Conservation (phyloP, 2,329 filamentous ascomycete genomes). For the Alternaria solani region DNA sequence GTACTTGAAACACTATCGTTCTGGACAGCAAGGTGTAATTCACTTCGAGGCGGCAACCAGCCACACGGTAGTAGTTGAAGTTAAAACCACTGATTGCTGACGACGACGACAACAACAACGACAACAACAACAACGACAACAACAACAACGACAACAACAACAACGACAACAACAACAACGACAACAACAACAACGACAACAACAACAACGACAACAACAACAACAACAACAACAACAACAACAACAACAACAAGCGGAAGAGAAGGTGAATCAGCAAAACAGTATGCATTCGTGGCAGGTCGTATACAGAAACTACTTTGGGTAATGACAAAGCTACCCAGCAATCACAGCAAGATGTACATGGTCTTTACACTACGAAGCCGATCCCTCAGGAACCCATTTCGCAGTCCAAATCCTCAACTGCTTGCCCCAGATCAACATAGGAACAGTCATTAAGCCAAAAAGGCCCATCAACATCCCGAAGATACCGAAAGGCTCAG, state of each 20-base stretch:
- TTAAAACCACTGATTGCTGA: background rate
- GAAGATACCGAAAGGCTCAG: conserved; percentile 63
- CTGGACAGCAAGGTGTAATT: background rate
- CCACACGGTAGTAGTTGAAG: background rate
- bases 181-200: too few species aligned
- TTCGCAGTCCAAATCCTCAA: conserved; percentile 52
- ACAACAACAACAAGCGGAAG: background rate
- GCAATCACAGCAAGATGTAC: background rate
- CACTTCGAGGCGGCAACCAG: background rate
- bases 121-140: too few species aligned
- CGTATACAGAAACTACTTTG: too few species aligned
- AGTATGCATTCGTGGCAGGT: too few species aligned
- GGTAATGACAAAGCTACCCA: background rate
- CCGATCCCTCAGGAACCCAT: conserved; percentile 37
- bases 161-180: too few species aligned
- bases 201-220: too few species aligned
- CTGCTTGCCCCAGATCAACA: conserved; percentile 53
- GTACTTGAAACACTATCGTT: background rate
- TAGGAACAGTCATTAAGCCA: conserved; percentile 47
- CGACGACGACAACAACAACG: too few species aligned
- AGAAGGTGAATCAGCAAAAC: too few species aligned
- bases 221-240: too few species aligned
- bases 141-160: too few species aligned
- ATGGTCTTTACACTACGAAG: conserved; percentile 10
- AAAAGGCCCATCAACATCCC: conserved; percentile 62